Conservation (phyloP, 2,329 filamentous ascomycete genomes). For the Arthroderma sp. region DNA sequence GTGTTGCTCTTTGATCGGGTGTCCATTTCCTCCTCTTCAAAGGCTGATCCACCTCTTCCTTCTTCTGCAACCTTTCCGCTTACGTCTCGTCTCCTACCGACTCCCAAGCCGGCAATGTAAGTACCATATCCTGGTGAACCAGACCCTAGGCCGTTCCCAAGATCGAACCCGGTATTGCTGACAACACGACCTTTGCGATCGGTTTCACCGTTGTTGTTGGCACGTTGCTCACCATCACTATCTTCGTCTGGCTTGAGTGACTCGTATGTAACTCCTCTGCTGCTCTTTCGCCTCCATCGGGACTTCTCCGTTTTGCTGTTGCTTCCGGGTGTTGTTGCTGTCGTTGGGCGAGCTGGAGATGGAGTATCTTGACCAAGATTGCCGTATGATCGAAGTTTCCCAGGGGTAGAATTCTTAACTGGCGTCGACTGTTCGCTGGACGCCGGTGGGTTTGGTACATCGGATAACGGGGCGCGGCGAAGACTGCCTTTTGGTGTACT, state of each 20-base stretch:
- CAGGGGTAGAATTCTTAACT: slow-evolving; percentile 14
- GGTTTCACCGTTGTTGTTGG: slow-evolving; percentile 13
- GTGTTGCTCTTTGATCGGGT: slow-evolving; percentile 10
- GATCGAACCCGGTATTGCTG: slow-evolving; percentile 30
- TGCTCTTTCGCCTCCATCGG: slow-evolving; percentile 20
- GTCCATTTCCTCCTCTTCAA: slow-evolving; percentile 10
- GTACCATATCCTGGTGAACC: slow-evolving; percentile 25
- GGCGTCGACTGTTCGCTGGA: slow-evolving; percentile 16
- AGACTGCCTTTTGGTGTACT: slow-evolving; percentile 14
- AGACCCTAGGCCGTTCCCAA: slow-evolving; percentile 16
- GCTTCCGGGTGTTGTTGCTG: slow-evolving; percentile 8
- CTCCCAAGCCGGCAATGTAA: slow-evolving; percentile 31
- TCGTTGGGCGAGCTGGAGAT: slow-evolving; percentile 13
- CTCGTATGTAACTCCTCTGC: slow-evolving; percentile 22
- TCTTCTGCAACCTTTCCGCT: slow-evolving; percentile 36
- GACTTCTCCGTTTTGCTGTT: slow-evolving; percentile 18
- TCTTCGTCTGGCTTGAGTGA: slow-evolving; percentile 21
- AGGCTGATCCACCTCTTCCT: slow-evolving; percentile 23
- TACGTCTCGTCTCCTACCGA: slow-evolving; percentile 34
- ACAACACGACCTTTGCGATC: slow-evolving; percentile 33
- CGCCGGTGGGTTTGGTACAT: slow-evolving; percentile 23
- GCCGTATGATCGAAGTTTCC: slow-evolving; percentile 27
- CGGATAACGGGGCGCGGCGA: slow-evolving; percentile 20
- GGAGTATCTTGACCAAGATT: slow-evolving; percentile 18
- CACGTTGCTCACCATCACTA: slow-evolving; percentile 12